Evolutionary conservation across 1,284 basidiomycete genomes (phyloP).

Genomic region (Pyrrhoderma lamaoense): DNA sequence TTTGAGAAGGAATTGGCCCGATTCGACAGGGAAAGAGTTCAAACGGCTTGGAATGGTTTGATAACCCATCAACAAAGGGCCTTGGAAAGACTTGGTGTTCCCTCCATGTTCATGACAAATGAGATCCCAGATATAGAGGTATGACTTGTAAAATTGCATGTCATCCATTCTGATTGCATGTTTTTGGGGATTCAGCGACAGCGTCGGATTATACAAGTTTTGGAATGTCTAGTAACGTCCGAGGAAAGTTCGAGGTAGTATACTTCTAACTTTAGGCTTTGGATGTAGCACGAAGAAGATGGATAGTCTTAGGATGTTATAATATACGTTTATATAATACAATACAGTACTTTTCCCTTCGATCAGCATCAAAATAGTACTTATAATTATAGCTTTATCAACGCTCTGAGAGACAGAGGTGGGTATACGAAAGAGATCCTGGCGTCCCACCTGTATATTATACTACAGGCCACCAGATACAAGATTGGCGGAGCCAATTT

Average conservation of each 20-base stretch:
- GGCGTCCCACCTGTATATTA: too few species aligned
- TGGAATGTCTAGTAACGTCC: slow-evolving; percentile 35
- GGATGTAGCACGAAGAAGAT: background rate
- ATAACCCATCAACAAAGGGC: slow-evolving; percentile 57
- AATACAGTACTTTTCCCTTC: too few species aligned
- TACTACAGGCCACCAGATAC: too few species aligned
- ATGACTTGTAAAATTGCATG: slow-evolving; percentile 18
- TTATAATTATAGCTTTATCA: too few species aligned
- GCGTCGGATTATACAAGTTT: slow-evolving; percentile 42
- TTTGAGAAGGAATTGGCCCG: slow-evolving; percentile 53
- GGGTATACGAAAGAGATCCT: too few species aligned
- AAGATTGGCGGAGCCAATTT: too few species aligned
- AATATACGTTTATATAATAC: too few species aligned
- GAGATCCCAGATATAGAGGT: slow-evolving; percentile 50
- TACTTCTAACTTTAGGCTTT: background rate
- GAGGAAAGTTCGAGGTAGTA: background rate
- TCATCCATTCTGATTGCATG: background rate
- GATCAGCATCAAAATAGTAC: too few species aligned
- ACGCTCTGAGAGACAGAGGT: too few species aligned
- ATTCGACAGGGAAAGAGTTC: slow-evolving; percentile 57
- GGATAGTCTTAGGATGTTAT: too few species aligned
- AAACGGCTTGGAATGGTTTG: slow-evolving; percentile 70
- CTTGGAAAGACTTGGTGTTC: slow-evolving; percentile 53
- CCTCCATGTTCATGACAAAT: slow-evolving; percentile 58
- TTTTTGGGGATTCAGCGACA: slow-evolving; percentile 31